A percentile compares a stretch with the other conserved stretches of the same genome.
These are phyloP conservation scores for Lepidopterella palustris DNA, from an alignment of 495 filamentous ascomycete genomes.

Conservation along the genomic window DNA sequence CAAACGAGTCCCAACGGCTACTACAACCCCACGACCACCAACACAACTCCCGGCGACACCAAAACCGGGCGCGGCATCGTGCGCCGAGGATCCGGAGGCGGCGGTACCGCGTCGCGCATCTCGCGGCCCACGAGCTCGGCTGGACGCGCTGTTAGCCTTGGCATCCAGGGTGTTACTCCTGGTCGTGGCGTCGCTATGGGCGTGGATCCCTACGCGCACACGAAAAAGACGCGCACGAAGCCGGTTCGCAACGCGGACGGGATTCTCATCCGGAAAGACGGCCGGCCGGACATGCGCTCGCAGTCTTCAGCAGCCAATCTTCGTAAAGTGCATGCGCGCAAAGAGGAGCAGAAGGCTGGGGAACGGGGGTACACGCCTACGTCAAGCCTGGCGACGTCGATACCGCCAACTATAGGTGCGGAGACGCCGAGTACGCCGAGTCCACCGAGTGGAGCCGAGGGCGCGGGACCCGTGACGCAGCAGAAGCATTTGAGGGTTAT, in stretches of 20 bases:
- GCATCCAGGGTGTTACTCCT: constrained; percentile 21
- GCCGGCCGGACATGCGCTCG: constrained; percentile 39
- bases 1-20: constrained; percentile 32
- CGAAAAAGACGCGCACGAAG: constrained; percentile 38
- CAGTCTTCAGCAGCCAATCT: constrained; percentile 38
- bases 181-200: constrained; percentile 9
- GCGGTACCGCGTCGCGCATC: constrained; percentile 5
- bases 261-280: constrained; percentile 41
- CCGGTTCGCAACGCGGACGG: constrained; percentile 39
- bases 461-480: not conserved
- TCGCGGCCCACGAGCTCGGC: constrained; percentile 15
- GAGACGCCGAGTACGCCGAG: constrained; percentile 19
- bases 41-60: not conserved
- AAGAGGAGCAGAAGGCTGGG: constrained; percentile 26
- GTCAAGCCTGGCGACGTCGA: constrained; percentile 2
- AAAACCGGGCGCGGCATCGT: constrained; percentile 16
- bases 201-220: constrained; percentile 32
- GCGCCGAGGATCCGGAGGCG: constrained; percentile 26
- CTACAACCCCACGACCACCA: constrained; percentile 16
- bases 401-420: not conserved
- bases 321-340: constrained; percentile 39
- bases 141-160: constrained; percentile 20
- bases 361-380: constrained; percentile 17
- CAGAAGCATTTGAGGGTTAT: constrained; percentile 6
- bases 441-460: constrained; percentile 4